These are phyloP conservation scores for Dothideomycetes sp. DNA, from an alignment of 2,329 filamentous ascomycete genomes.

Conservation along the genomic window DNA sequence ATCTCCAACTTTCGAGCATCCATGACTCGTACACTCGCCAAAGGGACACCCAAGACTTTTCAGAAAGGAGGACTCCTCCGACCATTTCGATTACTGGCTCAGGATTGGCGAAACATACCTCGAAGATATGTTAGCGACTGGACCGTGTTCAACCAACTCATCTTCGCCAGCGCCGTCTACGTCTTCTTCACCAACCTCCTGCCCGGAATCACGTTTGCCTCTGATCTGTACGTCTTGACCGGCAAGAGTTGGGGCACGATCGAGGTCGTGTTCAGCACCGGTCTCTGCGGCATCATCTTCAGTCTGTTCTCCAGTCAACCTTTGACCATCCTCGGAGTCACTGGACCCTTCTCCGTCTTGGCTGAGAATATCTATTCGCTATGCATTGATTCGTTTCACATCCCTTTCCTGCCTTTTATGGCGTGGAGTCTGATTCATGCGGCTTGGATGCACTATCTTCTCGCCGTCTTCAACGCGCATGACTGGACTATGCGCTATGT, in stretches of 20 bases:
- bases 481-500: slow-evolving; percentile 65
- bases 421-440: slow-evolving; percentile 58
- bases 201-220: slow-evolving; percentile 59
- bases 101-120: slow-evolving; percentile 24
- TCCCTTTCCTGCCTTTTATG: slow-evolving; percentile 58
- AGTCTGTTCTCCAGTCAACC: slow-evolving; percentile 53
- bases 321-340: slow-evolving; percentile 56
- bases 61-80: slow-evolving; percentile 20
- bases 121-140: slow-evolving; percentile 27
- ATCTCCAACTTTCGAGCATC: not conserved
- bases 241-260: slow-evolving; percentile 57
- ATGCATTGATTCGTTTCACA: slow-evolving; percentile 46
- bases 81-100: slow-evolving; percentile 26
- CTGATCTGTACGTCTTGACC: slow-evolving; percentile 53
- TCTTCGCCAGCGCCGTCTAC: slow-evolving; percentile 55
- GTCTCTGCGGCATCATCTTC: slow-evolving; percentile 55
- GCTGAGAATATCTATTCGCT: slow-evolving; percentile 56
- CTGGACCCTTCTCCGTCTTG: slow-evolving; percentile 57
- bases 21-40: not conserved
- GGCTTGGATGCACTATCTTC: slow-evolving; percentile 55
- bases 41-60: slow-evolving; percentile 12
- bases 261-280: slow-evolving; percentile 58
- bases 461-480: slow-evolving; percentile 58
- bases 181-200: slow-evolving; percentile 60
- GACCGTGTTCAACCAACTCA: slow-evolving; percentile 51